Base-by-base conservation (phyloP, 768 basidiomycete genomes). In the Lactarius hengduanensis region DNA sequence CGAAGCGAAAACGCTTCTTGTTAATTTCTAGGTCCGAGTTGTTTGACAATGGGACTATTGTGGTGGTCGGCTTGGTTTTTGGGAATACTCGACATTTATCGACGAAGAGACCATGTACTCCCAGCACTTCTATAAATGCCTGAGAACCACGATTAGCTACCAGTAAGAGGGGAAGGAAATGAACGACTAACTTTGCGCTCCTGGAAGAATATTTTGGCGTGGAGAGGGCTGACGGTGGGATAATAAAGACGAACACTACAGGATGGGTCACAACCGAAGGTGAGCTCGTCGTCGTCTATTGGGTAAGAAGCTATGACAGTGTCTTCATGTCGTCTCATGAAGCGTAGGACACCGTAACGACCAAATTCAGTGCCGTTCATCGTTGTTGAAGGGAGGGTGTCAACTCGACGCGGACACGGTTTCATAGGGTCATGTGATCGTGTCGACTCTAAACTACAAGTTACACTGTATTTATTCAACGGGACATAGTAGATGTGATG, bases 191-290 rank as follows among this genome's bases (percentile, higher is more conserved):
- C 88, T 79, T 88, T 89, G 57, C 80, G 80, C 28, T 89, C 85
- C 62, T 87, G 74, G 71, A 91, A 90, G 13, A 86, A 75, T 50
- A 91, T 80, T 71, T 84, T 88, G 69, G 86, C 88, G 71, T 92
- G 90, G 0, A 90, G 67, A 4, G 81, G 77, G 47, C 82, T 84
- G 61, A 91, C 83, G 53, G 83, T 80, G 1, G 81, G 76, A 72
- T 91, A 91, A 74, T 90, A 91, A 43, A 92, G 77, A 50, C 90
- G 78, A 22, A 92, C 84, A 67, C 85, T 82, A 73, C 90, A 91
- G 0, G 75, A 74, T 0, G 81, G 80, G 72, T 87, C 86, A 65
- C 87, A 81, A 56, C 90, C 90, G 75, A 92, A 86, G 0, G 89
- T 88, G 59, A 90, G 78, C 60, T 83, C 79, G 26, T 85, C 81